Evolutionary conservation across 1,284 basidiomycete genomes (phyloP).

Genomic region (Tylopilus orsonianus): DNA sequence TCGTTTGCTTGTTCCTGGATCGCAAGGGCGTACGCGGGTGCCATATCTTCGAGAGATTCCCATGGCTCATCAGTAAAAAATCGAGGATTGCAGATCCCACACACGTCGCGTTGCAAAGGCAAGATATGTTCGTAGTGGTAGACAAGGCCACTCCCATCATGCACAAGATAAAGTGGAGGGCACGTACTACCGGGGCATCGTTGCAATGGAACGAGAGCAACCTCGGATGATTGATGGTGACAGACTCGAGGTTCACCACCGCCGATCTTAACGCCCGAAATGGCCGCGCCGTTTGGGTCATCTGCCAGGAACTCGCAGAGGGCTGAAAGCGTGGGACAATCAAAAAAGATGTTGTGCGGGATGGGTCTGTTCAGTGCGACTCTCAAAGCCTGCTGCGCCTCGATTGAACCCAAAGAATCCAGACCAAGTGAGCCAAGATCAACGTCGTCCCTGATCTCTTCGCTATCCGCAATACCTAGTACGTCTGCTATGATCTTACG

Average conservation of each 20-base stretch:
- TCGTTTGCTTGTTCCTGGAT: constrained; percentile 36
- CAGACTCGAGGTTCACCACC: constrained; percentile 1
- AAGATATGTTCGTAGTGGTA: constrained; percentile 51
- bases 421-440: constrained; percentile 52
- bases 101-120: constrained; percentile 50
- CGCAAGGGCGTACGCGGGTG: constrained; percentile 43
- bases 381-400: constrained; percentile 49
- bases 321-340: constrained; percentile 21
- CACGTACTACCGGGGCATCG: constrained; percentile 17
- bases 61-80: constrained; percentile 46
- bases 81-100: constrained; percentile 59
- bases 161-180: constrained; percentile 59
- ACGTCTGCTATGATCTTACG: constrained; percentile 48
- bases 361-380: constrained; percentile 40
- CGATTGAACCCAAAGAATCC: constrained; percentile 64
- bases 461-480: constrained; percentile 41
- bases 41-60: constrained; percentile 53
- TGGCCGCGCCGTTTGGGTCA: not conserved
- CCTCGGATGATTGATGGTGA: not conserved
- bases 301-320: constrained; percentile 19
- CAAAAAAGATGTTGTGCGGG: constrained; percentile 40
- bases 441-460: constrained; percentile 42
- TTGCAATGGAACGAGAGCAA: constrained; percentile 37
- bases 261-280: not conserved
- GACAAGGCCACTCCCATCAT: constrained; percentile 68